Base-by-base conservation (phyloP, 192 early-diverging fungal species). In the Pecoramyces ruminantium region DNA sequence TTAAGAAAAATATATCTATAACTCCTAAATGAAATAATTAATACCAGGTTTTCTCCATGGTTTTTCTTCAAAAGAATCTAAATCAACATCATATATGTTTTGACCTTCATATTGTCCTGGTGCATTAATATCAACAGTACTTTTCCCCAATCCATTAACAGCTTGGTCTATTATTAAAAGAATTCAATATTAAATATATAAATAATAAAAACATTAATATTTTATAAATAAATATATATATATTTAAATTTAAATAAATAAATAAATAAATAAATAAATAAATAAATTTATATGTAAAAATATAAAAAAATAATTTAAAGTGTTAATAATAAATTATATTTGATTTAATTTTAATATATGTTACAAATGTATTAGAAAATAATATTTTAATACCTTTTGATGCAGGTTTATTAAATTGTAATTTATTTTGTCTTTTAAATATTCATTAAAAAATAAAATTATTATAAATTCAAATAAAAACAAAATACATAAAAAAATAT, bases 11-110 rank as follows among this genome's bases (percentile, higher is more conserved):
- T 34, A 34, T 11, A 34, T 34, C 4, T 13, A 4, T 38, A 21
- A 39, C 21, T 2, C 8, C 15, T 15, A 1, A 40, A 51, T 51
- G 4, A 14, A 21, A 21, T 21, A 51, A 51, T 51, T 13, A 4
- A 39, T 38, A 78, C 91, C 91, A 18, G 94, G 94, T 34, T 92
- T 94, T 79, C 95, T 86, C 98, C 98, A 99, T 78, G 96, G 95
- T 83, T 99, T 99, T 80, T 99, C 98, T 39, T 98, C 96, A 14
- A 94, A 88, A 29, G 90, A 84, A 81, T 98, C 98, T 81, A 98
- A 82, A 85, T 98, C 96, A 16, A 96, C 92, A 79, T 96, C 95
- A 83, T 88, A 94, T 79, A 98, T 88, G 78, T 92, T 92, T 79
- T 93, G 89, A 8, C 93, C 94, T 77, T 99, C 93, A 58, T 90